Evolutionary conservation across 371 early-diverging fungal species (phyloP), one percentile per base, ranked within the genome.

Genomic region (Zancudomyces culisetae): DNA sequence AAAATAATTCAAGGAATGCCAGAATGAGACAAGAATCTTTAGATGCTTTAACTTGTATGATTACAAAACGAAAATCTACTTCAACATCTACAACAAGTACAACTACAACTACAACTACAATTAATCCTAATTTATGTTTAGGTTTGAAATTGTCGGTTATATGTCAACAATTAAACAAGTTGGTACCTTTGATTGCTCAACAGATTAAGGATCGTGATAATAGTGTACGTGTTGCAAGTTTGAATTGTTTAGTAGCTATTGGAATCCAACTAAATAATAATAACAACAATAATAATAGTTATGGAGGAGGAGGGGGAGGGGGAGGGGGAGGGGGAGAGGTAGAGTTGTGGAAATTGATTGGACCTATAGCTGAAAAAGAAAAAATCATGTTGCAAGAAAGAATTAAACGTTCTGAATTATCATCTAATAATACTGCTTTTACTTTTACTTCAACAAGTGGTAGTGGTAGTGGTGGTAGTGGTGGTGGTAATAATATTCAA

Each of bases 161-260:
- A 2, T 64, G 68, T 27, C 51, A 63, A 13, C 60, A 67, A 3
- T 81, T 87, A 15, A 58, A 73, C 19, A 81, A 83, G 29, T 61
- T 74, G 0, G 55, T 90, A 1, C 88, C 87, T 0, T 30, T 78
- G 1, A 76, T 90, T 58, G 87, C 81, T 0, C 58, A 68, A 1
- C 79, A 79, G 43, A 79, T 91, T 45, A 74, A 76, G 2, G 91
- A 91, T 58, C 69, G 83, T 3, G 91, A 90, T 59, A 76, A 87
- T 30, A 68, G 67, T 48, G 90, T 87, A 15, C 73, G 91, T 19
- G 79, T 79, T 42, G 85, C 80, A 3, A 82, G 86, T 0, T 58
- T 91, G 48, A 74, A 65, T 42, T 78, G 72, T 4, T 63, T 91
- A 43, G 77, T 79, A 2, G 76, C 85, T 41, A 79, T 81, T 0